These are phyloP conservation scores for Diaporthe eres DNA, from an alignment of 2,329 filamentous ascomycete genomes.

Conservation along the genomic window DNA sequence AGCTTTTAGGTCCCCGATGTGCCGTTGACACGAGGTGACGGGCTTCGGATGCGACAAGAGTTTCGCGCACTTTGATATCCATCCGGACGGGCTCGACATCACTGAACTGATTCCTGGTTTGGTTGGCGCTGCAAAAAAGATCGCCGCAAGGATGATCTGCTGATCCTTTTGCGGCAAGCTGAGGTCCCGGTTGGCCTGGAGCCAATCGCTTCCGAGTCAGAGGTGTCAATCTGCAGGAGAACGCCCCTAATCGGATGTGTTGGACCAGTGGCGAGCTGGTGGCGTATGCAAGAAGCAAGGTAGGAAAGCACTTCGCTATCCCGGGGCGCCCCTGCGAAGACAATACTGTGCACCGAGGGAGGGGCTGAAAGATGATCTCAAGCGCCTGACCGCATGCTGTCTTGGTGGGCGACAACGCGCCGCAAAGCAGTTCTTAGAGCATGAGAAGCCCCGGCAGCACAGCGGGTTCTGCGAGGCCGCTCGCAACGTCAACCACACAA, in stretches of 20 bases:
- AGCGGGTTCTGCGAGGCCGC: constrained; percentile 20
- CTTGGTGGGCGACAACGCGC: constrained; percentile 14
- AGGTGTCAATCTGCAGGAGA: constrained; percentile 31
- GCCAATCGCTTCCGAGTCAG: constrained; percentile 29
- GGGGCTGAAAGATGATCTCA: constrained; percentile 15
- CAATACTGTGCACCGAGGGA: constrained; percentile 7
- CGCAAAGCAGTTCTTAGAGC: neutral
- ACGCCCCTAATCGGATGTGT: constrained; percentile 19
- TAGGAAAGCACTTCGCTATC: constrained; percentile 28
- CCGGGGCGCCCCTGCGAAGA: constrained; percentile 13
- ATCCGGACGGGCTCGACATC: neutral
- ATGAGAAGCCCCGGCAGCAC: neutral
- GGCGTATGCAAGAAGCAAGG: constrained; percentile 33
- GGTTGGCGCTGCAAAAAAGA: constrained; percentile 21
- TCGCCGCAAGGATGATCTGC: constrained; percentile 32
- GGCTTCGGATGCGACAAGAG: neutral
- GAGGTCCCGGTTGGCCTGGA: constrained; percentile 24
- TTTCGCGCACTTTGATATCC: constrained; percentile 10
- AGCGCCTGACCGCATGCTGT: constrained; percentile 13
- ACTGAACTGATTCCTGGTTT: constrained; percentile 24
- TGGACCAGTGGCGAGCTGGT: constrained; percentile 28
- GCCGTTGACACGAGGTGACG: constrained; percentile 20
- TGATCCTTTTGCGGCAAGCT: constrained; percentile 36
- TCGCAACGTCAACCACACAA: constrained; percentile 20
- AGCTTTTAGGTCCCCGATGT: constrained; percentile 25